Conservation (phyloP, 805 yeast species). For the Debaryomyces hansenii region DNA sequence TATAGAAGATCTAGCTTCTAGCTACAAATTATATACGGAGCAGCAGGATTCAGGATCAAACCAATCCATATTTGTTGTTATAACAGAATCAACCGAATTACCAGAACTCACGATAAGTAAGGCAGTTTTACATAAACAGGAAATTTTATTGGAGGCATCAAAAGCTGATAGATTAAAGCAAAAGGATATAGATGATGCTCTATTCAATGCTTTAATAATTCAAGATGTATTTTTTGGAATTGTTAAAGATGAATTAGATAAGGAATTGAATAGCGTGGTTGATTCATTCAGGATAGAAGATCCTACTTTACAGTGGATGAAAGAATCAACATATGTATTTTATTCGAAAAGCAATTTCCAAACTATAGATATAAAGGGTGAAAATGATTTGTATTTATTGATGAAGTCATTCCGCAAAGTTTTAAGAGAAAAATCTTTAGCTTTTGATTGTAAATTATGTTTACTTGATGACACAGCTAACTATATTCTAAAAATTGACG, state of each 20-base stretch:
- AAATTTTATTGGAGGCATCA: conserved; percentile 17
- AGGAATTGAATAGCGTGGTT: conserved; percentile 21
- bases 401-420: conserved; percentile 31
- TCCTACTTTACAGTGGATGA: conserved; percentile 39
- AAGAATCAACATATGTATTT: conserved; percentile 41
- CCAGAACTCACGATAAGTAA: conserved; percentile 52
- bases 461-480: conserved; percentile 33
- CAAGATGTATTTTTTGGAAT: conserved; percentile 55
- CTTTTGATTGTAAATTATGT: conserved; percentile 50
- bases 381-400: conserved; percentile 42
- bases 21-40: conserved; percentile 61
- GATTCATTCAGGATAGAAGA: conserved; percentile 18
- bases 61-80: conserved; percentile 64
- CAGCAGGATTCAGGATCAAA: conserved; percentile 83
- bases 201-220: conserved; percentile 56
- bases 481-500: conserved; percentile 17
- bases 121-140: conserved; percentile 30
- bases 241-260: conserved; percentile 45
- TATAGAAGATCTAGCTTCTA: conserved; percentile 63
- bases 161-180: conserved; percentile 20
- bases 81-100: conserved; percentile 27
- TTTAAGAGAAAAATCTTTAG: conserved; percentile 43
- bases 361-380: conserved; percentile 36
- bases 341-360: conserved; percentile 34
- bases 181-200: conserved; percentile 25